Evolutionary conservation across 2,329 filamentous ascomycete genomes (phyloP).

Genomic region (Hymenoscyphus salicellus): DNA sequence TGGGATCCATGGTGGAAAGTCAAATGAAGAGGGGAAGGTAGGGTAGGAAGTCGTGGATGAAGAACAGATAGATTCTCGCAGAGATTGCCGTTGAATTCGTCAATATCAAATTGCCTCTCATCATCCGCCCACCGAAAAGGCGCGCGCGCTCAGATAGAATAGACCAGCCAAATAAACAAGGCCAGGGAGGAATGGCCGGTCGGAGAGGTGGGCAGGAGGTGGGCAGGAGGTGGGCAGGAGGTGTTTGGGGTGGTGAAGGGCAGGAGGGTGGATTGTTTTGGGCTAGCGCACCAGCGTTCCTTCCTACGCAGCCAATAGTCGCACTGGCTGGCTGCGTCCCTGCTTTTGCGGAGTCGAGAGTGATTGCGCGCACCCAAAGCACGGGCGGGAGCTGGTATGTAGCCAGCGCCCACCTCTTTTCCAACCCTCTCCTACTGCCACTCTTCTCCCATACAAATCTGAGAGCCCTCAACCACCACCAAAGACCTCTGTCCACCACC

Average conservation of each 20-base stretch:
- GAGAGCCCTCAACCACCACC: conserved; percentile 1
- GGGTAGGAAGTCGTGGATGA: neutral
- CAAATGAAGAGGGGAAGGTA: neutral
- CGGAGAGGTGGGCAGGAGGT: no score
- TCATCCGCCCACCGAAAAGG: neutral
- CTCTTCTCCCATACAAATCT: neutral
- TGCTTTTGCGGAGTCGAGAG: neutral
- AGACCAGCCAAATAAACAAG: no score
- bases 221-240: no score
- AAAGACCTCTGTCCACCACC: neutral
- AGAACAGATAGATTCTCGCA: neutral
- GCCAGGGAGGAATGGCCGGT: no score
- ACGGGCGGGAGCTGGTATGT: neutral
- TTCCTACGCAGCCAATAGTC: neutral
- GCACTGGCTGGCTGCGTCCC: neutral
- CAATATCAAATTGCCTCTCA: neutral
- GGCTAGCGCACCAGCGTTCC: neutral
- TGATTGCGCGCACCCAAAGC: neutral
- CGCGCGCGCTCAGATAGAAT: no score
- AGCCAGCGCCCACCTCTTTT: neutral
- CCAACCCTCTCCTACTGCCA: neutral
- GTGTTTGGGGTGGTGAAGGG: neutral
- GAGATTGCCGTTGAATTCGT: no score
- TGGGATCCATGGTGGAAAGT: conserved; percentile 1
- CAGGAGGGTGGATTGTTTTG: neutral